These are phyloP conservation scores for Boletus vinaceobasis DNA, from an alignment of 768 basidiomycete species.

Conservation along the genomic window DNA sequence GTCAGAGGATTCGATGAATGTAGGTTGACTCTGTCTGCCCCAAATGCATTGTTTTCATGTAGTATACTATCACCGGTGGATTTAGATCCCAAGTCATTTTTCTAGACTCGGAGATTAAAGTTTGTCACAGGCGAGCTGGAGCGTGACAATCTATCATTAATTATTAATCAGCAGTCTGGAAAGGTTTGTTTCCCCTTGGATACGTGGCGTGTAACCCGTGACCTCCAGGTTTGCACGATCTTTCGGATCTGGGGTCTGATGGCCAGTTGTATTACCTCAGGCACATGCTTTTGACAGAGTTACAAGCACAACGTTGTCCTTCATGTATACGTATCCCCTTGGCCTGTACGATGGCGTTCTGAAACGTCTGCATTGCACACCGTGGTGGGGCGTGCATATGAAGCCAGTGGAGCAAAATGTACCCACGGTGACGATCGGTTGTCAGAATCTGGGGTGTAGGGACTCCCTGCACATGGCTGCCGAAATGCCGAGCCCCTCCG, in stretches of 20 bases:
- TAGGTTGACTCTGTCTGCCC: conserved; percentile 21
- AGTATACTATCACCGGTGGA: not conserved
- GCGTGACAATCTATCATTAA: not conserved
- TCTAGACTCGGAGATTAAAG: not conserved
- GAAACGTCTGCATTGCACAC: too few relatives aligned
- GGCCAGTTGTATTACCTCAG: too few relatives aligned
- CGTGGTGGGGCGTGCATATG: too few relatives aligned
- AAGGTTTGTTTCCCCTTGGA: not conserved
- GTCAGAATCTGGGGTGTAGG: conserved; percentile 27
- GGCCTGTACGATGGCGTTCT: too few relatives aligned
- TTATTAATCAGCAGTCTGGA: too few relatives aligned
- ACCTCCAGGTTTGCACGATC: not conserved
- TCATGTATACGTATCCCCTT: too few relatives aligned
- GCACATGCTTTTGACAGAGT: too few relatives aligned
- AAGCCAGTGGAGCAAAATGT: conserved; percentile 20
- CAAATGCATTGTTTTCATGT: conserved; percentile 21
- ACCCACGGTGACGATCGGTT: conserved; percentile 21
- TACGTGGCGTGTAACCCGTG: not conserved
- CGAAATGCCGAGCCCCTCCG: conserved; percentile 32
- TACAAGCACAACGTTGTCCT: too few relatives aligned
- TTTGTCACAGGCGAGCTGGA: too few relatives aligned
- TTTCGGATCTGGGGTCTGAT: too few relatives aligned
- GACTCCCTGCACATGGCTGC: conserved; percentile 13
- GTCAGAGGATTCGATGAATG: conserved; percentile 31
- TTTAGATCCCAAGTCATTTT: too few relatives aligned